Conservation (phyloP, 768 basidiomycete genomes). For the Megacollybia marginata region DNA sequence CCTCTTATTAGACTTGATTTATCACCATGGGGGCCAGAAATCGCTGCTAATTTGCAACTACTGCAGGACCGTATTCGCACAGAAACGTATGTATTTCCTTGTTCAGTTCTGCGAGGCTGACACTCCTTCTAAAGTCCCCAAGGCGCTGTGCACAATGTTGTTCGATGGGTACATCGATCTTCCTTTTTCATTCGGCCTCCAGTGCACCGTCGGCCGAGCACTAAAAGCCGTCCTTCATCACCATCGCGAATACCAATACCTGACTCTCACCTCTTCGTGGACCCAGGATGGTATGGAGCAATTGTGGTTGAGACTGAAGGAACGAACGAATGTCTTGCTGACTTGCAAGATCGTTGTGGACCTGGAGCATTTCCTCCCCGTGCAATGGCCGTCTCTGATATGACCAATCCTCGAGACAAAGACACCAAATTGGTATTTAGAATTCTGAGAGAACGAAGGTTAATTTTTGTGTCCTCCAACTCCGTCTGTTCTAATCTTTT, state of each 20-base stretch:
- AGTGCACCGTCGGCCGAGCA: background rate
- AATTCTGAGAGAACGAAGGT: conserved; percentile 76
- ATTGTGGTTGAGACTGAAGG: conserved; percentile 83
- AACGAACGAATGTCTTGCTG: conserved; percentile 77
- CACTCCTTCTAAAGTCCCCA: conserved; percentile 48
- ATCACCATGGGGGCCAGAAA: conserved; percentile 71
- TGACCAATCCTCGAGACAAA: conserved; percentile 22
- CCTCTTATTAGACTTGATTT: conserved; percentile 70
- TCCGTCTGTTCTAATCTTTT: conserved; percentile 1
- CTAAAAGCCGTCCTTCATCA: conserved; percentile 12
- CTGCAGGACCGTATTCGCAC: conserved; percentile 71
- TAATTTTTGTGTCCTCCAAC: conserved; percentile 7
- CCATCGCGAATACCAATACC: conserved; percentile 43
- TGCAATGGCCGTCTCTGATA: conserved; percentile 29
- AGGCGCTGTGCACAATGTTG: conserved; percentile 70
- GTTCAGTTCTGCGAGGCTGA: background rate
- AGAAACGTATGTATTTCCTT: conserved; percentile 55
- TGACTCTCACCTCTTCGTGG: conserved; percentile 50
- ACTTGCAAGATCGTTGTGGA: conserved; percentile 69
- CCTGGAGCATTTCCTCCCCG: conserved; percentile 60
- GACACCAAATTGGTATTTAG: conserved; percentile 56
- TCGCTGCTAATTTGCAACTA: conserved; percentile 65
- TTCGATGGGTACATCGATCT: conserved; percentile 81
- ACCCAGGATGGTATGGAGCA: conserved; percentile 77
- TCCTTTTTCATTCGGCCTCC: conserved; percentile 61